These are phyloP conservation scores for Noccaea caerulescens DNA, from an alignment of 345 rosid species.

Conservation along the genomic window DNA sequence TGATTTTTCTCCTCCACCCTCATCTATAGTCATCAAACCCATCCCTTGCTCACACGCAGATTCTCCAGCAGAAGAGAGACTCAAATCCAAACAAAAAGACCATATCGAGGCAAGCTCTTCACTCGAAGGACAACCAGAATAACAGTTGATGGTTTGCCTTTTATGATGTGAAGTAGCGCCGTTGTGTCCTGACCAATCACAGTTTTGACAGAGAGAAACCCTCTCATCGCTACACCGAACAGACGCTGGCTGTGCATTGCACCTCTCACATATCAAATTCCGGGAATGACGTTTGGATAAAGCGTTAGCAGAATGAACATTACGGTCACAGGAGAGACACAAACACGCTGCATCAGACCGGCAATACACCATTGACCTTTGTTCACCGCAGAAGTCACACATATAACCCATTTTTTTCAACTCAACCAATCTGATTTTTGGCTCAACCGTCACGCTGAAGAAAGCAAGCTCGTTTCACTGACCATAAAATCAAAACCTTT, in stretches of 20 bases:
- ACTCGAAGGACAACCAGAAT: slow-evolving; percentile 91
- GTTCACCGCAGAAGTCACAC: slow-evolving; percentile 91
- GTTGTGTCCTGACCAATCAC: slow-evolving; percentile 83
- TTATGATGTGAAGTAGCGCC: slow-evolving; percentile 59
- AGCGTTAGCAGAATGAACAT: slow-evolving; percentile 92
- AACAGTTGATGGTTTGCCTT: slow-evolving; percentile 73
- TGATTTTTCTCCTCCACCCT: slow-evolving; percentile 50
- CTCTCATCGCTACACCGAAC: slow-evolving; percentile 75
- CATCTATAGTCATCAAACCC: slow-evolving; percentile 86
- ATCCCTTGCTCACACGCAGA: slow-evolving; percentile 74
- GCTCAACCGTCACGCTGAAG: slow-evolving; percentile 27
- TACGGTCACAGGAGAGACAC: slow-evolving; percentile 89
- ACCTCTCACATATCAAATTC: slow-evolving; percentile 80
- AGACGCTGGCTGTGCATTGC: slow-evolving; percentile 74
- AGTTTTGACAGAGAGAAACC: slow-evolving; percentile 82
- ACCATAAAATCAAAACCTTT: slow-evolving; percentile 3
- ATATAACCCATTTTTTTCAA: slow-evolving; percentile 66
- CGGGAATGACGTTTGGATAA: slow-evolving; percentile 87
- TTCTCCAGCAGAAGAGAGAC: slow-evolving; percentile 53
- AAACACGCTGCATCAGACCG: slow-evolving; percentile 88
- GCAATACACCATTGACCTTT: slow-evolving; percentile 91
- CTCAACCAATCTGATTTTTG: slow-evolving; percentile 30
- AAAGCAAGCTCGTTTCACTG: slow-evolving; percentile 35
- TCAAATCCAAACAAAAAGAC: slow-evolving; percentile 62
- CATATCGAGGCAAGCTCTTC: slow-evolving; percentile 81